phyloP scores from a whole-genome alignment of 73 alveolate species.

The Breviolum minutum region DNA sequence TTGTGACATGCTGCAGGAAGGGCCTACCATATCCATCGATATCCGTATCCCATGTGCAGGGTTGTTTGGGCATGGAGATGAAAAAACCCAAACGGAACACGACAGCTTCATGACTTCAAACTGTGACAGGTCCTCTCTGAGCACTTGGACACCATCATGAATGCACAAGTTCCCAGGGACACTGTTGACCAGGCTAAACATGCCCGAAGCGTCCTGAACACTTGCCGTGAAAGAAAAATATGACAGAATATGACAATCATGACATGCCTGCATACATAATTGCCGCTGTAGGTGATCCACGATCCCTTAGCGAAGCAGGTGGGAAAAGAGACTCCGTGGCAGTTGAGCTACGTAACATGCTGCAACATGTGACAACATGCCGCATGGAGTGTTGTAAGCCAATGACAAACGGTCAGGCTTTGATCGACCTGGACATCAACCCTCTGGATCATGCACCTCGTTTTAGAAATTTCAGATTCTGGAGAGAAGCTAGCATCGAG shows the following conservation, averaged over 20 bases:
- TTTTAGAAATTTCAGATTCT: neutral
- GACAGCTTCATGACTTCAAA: no score
- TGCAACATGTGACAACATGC: neutral
- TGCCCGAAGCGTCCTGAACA: neutral
- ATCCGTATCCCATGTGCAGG: no score
- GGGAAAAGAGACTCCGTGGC: neutral
- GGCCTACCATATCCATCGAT: no score
- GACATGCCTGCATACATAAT: no score
- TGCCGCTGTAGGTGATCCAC: constrained; percentile 3
- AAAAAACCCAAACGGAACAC: no score
- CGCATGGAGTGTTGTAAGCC: neutral
- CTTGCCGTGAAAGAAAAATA: neutral
- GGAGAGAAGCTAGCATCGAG: neutral
- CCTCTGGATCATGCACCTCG: constrained; percentile 30
- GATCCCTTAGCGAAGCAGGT: constrained; percentile 66
- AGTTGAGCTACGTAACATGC: neutral
- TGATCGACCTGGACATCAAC: constrained; percentile 64
- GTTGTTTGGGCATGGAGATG: no score
- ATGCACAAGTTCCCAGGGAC: constrained; percentile 67
- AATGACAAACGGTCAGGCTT: neutral
- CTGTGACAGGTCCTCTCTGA: constrained; percentile 6
- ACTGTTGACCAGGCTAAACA: constrained; percentile 37
- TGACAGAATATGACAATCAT: neutral
- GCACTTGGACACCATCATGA: constrained; percentile 60
- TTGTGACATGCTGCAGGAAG: no score